Evolutionary conservation across 306 rosid species (phyloP).

Genomic region (Vigna reflexopilosa): DNA sequence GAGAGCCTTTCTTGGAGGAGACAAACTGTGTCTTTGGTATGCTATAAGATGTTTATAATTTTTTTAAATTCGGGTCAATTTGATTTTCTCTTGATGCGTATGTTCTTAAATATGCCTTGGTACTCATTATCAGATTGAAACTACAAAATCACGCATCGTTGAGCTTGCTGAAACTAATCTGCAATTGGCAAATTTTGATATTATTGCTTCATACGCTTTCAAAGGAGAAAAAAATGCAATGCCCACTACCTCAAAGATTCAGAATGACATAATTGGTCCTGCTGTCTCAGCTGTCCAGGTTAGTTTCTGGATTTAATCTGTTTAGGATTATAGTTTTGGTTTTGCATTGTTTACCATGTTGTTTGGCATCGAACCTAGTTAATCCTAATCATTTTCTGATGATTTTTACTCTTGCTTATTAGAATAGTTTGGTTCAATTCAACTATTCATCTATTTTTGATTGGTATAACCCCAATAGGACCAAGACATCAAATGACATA

Average conservation of each 20-base stretch:
- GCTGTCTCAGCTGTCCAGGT: slow-evolving; percentile 74
- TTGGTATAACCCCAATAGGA: slow-evolving; percentile 37
- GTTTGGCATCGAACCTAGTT: slow-evolving; percentile 13
- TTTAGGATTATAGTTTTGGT: slow-evolving; percentile 28
- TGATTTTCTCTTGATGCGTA: not conserved
- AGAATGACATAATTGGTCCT: slow-evolving; percentile 79
- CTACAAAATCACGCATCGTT: slow-evolving; percentile 70
- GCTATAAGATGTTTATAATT: slow-evolving; percentile 29
- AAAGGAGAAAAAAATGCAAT: slow-evolving; percentile 67
- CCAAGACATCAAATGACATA: not conserved
- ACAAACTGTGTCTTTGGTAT: slow-evolving; percentile 70
- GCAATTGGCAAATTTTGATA: slow-evolving; percentile 83
- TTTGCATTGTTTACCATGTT: not conserved
- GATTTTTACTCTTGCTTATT: slow-evolving; percentile 33
- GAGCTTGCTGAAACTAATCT: slow-evolving; percentile 79
- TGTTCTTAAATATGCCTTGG: slow-evolving; percentile 33
- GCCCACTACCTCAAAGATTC: slow-evolving; percentile 79
- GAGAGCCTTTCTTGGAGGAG: slow-evolving; percentile 90
- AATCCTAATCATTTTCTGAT: slow-evolving; percentile 26
- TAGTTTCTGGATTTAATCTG: slow-evolving; percentile 43
- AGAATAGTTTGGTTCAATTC: slow-evolving; percentile 16
- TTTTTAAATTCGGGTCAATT: slow-evolving; percentile 34
- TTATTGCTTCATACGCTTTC: slow-evolving; percentile 73
- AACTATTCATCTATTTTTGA: slow-evolving; percentile 35
- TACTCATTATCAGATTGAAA: slow-evolving; percentile 72